A percentile compares a stretch with the other conserved stretches of the same genome.
phyloP scores from a whole-genome alignment of 2,329 filamentous ascomycete genomes.

The Ceratocystis albifundus region DNA sequence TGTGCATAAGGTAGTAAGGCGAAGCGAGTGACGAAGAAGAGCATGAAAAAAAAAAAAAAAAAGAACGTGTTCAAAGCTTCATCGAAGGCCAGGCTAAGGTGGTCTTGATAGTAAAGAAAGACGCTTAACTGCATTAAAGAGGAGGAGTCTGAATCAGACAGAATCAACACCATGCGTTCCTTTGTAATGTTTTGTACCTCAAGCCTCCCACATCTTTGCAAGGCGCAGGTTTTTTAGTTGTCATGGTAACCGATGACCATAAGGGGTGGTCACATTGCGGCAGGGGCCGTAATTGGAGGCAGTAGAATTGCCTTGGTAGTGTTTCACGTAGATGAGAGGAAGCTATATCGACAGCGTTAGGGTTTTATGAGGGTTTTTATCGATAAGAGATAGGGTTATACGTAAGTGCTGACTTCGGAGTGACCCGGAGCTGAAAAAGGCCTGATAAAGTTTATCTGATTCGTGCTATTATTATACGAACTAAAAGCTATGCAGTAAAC shows the following conservation, averaged over 20 bases:
- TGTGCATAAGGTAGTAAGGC: background rate
- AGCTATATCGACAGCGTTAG: background rate
- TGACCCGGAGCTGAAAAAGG: no score
- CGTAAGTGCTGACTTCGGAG: background rate
- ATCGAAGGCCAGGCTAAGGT: background rate
- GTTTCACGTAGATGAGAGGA: background rate
- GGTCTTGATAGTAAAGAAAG: background rate
- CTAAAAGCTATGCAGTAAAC: no score
- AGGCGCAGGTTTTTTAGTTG: background rate
- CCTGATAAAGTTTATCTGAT: no score
- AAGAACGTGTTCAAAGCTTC: slow-evolving; percentile 9
- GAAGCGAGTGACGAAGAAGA: slow-evolving; percentile 3
- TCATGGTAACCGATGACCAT: background rate
- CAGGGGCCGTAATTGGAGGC: no score
- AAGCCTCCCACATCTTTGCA: background rate
- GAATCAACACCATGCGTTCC: background rate
- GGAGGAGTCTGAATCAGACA: background rate
- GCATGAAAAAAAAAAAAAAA: background rate
- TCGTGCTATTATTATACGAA: no score
- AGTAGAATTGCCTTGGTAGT: background rate
- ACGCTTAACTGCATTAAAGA: background rate
- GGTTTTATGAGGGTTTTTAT: background rate
- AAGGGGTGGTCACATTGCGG: background rate
- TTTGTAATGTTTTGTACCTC: background rate
- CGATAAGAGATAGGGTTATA: background rate